Evolutionary conservation across 306 rosid genomes (phyloP), one percentile per base, ranked within the genome.

Genomic region (Dryas drummondii): DNA sequence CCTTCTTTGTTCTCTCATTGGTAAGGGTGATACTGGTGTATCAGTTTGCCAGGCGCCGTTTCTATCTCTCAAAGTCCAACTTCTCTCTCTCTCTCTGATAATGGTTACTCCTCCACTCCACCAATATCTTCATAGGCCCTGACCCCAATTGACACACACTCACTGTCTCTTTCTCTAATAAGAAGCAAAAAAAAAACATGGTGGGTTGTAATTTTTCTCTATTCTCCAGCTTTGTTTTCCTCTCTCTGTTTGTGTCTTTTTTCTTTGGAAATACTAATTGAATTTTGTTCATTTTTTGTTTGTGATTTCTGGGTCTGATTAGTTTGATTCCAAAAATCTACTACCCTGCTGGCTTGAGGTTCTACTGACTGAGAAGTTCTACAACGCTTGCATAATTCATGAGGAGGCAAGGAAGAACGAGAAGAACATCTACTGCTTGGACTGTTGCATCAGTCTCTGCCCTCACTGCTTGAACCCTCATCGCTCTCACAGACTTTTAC

Each of bases 341-440:
- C 80, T 89, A 26, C 99, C 99, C 0, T 77, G 84, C 26, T 96
- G 99, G 99, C 94, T 96, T 1, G 88, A 89, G 65, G 82, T 80
- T 0, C 91, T 96, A 4, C 90, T 92, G 16, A 61, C 71, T 0
- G 98, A 92, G 85, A 96, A 96, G 73, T 96, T 96, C 90, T 96
- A 86, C 86, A 96, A 90, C 83, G 98, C 98, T 11, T 96, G 99
- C 75, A 59, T 92, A 82, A 76, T 89, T 84, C 99, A 96, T 49
- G 94, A 89, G 77, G 94, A 85, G 32, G 87, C 88, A 0, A 96
- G 80, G 82, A 96, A 96, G 86, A 96, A 96, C 49, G 99, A 96
- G 50, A 96, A 96, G 79, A 96, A 92, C 82, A 83, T 90, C 1
- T 96, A 79, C 75, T 96, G 99, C 27, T 78, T 96, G 83, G 98